Evolutionary conservation across 2,329 filamentous ascomycete species (phyloP).

Genomic region (Didymella segeticola): DNA sequence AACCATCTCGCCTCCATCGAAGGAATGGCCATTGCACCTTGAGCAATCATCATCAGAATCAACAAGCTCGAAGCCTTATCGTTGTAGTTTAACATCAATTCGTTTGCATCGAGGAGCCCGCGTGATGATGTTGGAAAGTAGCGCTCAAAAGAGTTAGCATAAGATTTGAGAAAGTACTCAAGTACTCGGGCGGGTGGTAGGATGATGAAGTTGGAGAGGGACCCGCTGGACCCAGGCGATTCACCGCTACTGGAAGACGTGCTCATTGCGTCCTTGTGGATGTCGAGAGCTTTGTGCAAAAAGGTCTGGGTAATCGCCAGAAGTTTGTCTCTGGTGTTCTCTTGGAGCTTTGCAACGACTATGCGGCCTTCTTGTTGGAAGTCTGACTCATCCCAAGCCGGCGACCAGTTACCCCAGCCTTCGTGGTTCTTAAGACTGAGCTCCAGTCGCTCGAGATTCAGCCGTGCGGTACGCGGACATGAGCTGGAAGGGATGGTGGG

Average conservation of each 20-base stretch:
- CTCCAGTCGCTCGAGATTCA: slow-evolving; percentile 60
- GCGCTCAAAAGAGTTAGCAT: slow-evolving; percentile 69
- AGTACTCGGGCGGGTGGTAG: slow-evolving; percentile 70
- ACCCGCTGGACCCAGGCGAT: slow-evolving; percentile 56
- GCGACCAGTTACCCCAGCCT: slow-evolving; percentile 59
- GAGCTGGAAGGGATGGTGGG: slow-evolving; percentile 56
- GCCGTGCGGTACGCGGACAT: slow-evolving; percentile 58
- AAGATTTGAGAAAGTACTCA: slow-evolving; percentile 71
- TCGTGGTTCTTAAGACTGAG: slow-evolving; percentile 60
- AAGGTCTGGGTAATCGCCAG: slow-evolving; percentile 75
- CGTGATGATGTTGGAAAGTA: slow-evolving; percentile 70
- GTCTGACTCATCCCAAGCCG: slow-evolving; percentile 58
- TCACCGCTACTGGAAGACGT: slow-evolving; percentile 51
- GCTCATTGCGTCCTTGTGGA: slow-evolving; percentile 62
- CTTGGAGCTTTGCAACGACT: slow-evolving; percentile 57
- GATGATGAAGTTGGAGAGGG: slow-evolving; percentile 67
- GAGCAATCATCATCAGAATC: slow-evolving; percentile 74
- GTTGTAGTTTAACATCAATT: slow-evolving; percentile 67
- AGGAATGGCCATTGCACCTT: slow-evolving; percentile 71
- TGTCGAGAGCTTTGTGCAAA: slow-evolving; percentile 73
- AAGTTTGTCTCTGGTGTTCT: slow-evolving; percentile 69
- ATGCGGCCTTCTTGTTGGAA: slow-evolving; percentile 56
- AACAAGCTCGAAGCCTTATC: slow-evolving; percentile 71
- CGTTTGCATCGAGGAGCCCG: slow-evolving; percentile 69
- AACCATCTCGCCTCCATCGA: slow-evolving; percentile 70